A percentile compares a stretch with the other conserved stretches of the same genome.
Evolutionary conservation across 2,329 filamentous ascomycete genomes (phyloP).

Genomic region (Fusarium metavorans): DNA sequence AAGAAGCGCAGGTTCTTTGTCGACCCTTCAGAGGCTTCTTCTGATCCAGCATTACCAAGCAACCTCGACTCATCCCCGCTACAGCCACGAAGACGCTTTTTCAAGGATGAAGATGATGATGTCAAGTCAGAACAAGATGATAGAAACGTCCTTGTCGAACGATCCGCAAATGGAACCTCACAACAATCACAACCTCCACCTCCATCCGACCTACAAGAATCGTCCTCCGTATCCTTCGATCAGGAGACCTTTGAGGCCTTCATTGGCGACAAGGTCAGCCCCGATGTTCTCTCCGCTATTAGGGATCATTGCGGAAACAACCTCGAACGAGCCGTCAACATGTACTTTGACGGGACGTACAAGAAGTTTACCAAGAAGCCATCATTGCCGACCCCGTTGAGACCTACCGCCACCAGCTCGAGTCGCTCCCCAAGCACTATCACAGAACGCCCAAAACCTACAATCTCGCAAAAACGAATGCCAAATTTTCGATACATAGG

Average conservation of each 20-base stretch:
- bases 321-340: constrained; percentile 73
- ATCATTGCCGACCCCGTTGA: constrained; percentile 12
- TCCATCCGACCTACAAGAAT: constrained; percentile 33
- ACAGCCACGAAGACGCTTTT: constrained; percentile 41
- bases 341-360: constrained; percentile 79
- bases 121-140: constrained; percentile 37
- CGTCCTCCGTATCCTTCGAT: constrained; percentile 62
- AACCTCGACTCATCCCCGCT: constrained; percentile 40
- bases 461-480: constrained; percentile 42
- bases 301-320: constrained; percentile 67
- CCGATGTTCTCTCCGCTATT: constrained; percentile 62
- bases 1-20: constrained; percentile 59
- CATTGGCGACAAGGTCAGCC: constrained; percentile 67
- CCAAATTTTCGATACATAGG: constrained; percentile 79
- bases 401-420: constrained; percentile 6
- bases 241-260: constrained; percentile 69
- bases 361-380: constrained; percentile 59
- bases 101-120: constrained; percentile 43
- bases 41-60: constrained; percentile 41
- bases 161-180: constrained; percentile 23
- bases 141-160: constrained; percentile 19
- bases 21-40: constrained; percentile 48
- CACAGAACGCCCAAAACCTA: constrained; percentile 18
- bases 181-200: constrained; percentile 13
- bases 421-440: constrained; percentile 17